Evolutionary conservation across 192 early-diverging fungal genomes (phyloP), one percentile per base, ranked within the genome.

Genomic region (Coemansia sp.): DNA sequence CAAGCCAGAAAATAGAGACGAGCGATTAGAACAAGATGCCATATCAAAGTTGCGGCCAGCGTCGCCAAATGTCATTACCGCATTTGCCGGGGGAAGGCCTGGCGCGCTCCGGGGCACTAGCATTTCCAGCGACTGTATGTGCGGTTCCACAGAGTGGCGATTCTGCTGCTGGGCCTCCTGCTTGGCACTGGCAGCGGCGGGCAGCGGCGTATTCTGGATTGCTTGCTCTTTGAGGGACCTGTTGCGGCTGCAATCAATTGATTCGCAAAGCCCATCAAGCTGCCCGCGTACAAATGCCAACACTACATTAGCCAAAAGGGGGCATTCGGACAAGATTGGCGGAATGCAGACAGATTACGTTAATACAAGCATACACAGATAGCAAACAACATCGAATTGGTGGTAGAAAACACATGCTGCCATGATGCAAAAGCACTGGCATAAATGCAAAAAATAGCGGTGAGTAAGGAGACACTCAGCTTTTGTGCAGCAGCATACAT

Each of bases 221-320:
- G 9, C 9, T 17, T 8, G 52, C 17, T 34, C 33, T n/a, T 12
- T 19, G 18, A 35, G 33, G 17, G 52, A 34, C 8, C 33, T 17
- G 8, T 35, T 32, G n/a, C 27, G 8, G 17, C 18, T 34, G n/a
- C 22, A 14, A 4, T 39, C 39, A 12, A 58, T 58, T 9, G 39
- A 24, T 12, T 58, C 40, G 18, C 57, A 21, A 27, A 58, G 14
- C 2, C 15, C 26, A 17, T 43, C 57, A 8, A 58, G 57, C 40
- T 58, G 57, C 11, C 40, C 57, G 22, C 40, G 57, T 1, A 43
- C 22, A 32, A 58, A 58, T n/a, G 39, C 57, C 8, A 43, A n/a
- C 29, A 58, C 57, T 58, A 58, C 27, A 57, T n/a, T 4, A 22
- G 4, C 6, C 2, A n/a, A 57, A 55, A 40, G 26, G 39, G 14